Base-by-base conservation (phyloP, 2,329 filamentous ascomycete species). In the Blumeria graminis region DNA sequence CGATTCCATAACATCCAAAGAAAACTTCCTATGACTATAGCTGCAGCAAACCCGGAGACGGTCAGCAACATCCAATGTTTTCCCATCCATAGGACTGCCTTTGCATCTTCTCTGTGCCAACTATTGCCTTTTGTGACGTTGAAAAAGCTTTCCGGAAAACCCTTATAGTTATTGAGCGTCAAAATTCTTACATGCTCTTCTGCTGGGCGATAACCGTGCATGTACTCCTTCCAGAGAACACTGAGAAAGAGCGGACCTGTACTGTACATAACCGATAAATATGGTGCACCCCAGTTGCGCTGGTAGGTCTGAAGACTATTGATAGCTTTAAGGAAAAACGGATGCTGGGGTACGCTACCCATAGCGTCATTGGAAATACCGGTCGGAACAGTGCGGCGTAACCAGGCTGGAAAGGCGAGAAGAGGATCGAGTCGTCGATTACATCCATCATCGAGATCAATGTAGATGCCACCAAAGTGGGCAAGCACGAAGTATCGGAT, bases 361-460 rank as follows among this genome's bases (percentile, higher is more conserved):
- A 89, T 87, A 43, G 81, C 81, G 64, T 89, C 84, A 70, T 89
- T 89, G 61, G 81, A 84, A 62, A 89, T 85, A 60, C 84, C 84
- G 0, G 84, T 89, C 1, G 85, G 85, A 2, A 76, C 71, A 0
- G 85, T 89, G 60, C 79, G 77, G 61, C 82, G 78, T 13, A 84
- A 72, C 76, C 80, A 86, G 45, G 82, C 80, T 16, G 78, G 78
- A 68, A 84, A 86, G 55, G 74, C 72, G 57, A 83, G 76, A 13
- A 84, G 74, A 56, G 81, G 80, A 63, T 85, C 82, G 10, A 68
- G 64, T 32, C 61, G 61, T 13, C 66, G 61, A 34, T 64, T 64
- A 58, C 66, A 68, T 11, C 65, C 65, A 56, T 67, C 65, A 67
- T 92, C 85, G 52, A 90, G 70, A 64, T 92, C 85, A 62, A 90